Percentiles rank a stretch among this genome's conserved stretches.
Conservation (phyloP, 2,329 filamentous ascomycete species). For the Aureobasidium sp. region DNA sequence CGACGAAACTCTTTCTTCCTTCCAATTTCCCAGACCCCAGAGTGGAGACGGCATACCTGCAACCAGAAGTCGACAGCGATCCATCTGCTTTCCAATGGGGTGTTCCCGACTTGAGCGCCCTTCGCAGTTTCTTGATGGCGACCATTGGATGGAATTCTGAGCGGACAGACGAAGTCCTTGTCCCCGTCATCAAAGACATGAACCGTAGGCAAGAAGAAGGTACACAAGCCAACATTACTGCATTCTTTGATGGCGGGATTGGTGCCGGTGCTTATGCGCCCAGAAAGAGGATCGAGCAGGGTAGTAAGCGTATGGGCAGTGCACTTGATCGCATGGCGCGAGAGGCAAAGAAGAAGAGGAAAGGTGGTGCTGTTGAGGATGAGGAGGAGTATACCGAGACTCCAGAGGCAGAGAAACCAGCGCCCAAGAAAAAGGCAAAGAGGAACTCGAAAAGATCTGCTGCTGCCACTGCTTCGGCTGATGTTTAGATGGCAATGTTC, state of each 20-base stretch:
- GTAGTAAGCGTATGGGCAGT: slow-evolving; percentile 69
- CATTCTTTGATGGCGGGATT: slow-evolving; percentile 72
- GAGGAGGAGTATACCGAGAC: slow-evolving; percentile 13
- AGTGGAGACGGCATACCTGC: slow-evolving; percentile 75
- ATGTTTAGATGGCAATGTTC: not conserved
- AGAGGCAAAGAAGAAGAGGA: slow-evolving; percentile 38
- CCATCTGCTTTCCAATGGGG: slow-evolving; percentile 88
- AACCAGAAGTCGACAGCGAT: slow-evolving; percentile 77
- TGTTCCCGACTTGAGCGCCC: slow-evolving; percentile 80
- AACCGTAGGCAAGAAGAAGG: slow-evolving; percentile 81
- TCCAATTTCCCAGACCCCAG: slow-evolving; percentile 68
- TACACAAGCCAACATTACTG: slow-evolving; percentile 94
- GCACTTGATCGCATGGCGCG: slow-evolving; percentile 63
- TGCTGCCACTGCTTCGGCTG: slow-evolving; percentile 9
- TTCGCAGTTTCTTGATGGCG: slow-evolving; percentile 77
- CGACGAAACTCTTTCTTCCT: slow-evolving; percentile 79
- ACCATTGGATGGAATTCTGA: slow-evolving; percentile 92
- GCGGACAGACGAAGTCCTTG: slow-evolving; percentile 87
- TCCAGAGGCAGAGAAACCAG: not conserved
- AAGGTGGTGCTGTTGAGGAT: slow-evolving; percentile 16
- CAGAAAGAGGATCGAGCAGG: slow-evolving; percentile 53
- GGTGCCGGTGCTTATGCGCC: slow-evolving; percentile 66
- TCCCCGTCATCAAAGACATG: slow-evolving; percentile 94
- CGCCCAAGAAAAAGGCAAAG: slow-evolving; percentile 14
- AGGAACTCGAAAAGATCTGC: slow-evolving; percentile 10